These are phyloP conservation scores for Lobosporangium transversale DNA, from an alignment of 192 early-diverging fungal species.

Conservation along the genomic window DNA sequence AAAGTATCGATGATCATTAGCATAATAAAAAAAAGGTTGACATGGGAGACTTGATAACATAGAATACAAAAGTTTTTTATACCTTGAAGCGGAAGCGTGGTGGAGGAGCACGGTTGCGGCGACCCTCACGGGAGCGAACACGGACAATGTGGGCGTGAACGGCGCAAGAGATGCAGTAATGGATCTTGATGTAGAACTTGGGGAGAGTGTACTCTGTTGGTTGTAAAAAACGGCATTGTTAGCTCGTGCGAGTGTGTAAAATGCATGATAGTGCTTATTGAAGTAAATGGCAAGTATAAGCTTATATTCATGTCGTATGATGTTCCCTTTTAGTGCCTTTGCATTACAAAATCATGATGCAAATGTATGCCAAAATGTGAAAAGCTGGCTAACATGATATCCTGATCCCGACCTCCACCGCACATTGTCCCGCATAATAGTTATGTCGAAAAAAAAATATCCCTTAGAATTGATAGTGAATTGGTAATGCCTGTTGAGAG, in stretches of 20 bases:
- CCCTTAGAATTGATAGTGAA: too few relatives aligned
- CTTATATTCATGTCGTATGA: too few relatives aligned
- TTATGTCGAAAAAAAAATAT: too few relatives aligned
- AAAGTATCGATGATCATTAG: too few relatives aligned
- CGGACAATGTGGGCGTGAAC: conserved; percentile 95
- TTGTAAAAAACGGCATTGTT: conserved; percentile 68
- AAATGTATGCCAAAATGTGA: too few relatives aligned
- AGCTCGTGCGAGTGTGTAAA: not conserved
- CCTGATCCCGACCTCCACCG: too few relatives aligned
- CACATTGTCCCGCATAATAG: too few relatives aligned
- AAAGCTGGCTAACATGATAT: too few relatives aligned
- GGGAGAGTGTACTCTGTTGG: conserved; percentile 96
- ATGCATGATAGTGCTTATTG: not conserved
- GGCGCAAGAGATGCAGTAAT: conserved; percentile 98
- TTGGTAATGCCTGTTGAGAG: too few relatives aligned
- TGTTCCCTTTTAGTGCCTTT: too few relatives aligned
- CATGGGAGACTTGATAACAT: not conserved
- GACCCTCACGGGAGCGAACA: conserved; percentile 88
- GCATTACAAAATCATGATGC: too few relatives aligned
- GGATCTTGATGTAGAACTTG: conserved; percentile 99
- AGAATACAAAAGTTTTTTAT: conserved; percentile 1
- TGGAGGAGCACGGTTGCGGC: conserved; percentile 94
- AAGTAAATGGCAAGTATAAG: too few relatives aligned
- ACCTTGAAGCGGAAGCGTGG: conserved; percentile 87
- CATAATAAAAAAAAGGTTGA: not conserved